Base-by-base conservation (phyloP, 2,329 filamentous ascomycete species). In the Magnaporthiopsis incrustans region DNA sequence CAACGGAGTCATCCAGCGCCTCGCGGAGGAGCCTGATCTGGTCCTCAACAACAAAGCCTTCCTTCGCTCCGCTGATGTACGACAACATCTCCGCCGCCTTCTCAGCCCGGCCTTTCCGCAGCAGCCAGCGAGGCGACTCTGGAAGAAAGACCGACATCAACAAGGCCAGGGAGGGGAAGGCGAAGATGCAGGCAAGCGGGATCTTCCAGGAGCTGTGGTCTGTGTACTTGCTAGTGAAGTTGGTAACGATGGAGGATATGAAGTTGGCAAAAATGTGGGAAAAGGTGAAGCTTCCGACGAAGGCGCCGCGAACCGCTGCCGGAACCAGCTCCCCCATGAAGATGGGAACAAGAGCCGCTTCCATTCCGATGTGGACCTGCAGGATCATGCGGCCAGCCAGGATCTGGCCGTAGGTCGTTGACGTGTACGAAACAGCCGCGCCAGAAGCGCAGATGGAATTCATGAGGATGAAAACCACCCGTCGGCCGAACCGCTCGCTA, bases 71-170 rank as follows among this genome's bases (percentile, higher is more conserved):
- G 25, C 66, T 66, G 8, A 69, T 32, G 15, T 69, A 70, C 18
- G 66, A 61, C 1, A 70, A 7, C 4, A 64, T 68, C 18, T 65
- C 59, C 1, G 65, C 64, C 1, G 67, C 67, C 57, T 68, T 59
- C 15, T 67, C 66, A 4, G 64, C 57, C 18, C 65, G 57, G 12
- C 68, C 68, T n/a, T 68, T 62, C 14, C 65, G 62, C 27, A 72
- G 65, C n/a, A 73, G 66, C 71, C 71, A 73, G 14, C 71, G 69
- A 0, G 71, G 71, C 0, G 70, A 72, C 63, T 72, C 70, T 30
- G 71, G 71, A 5, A 70, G 67, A 7, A 68, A 33, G 22, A 65
- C 14, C 58, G 66, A 66, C 27, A 67, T 58, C 32, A 67, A 66
- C 6, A 68, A 33, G 1, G 65, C 65, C 18, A 68, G 64, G 0